phyloP scores from a whole-genome alignment of 2,329 filamentous ascomycete species.

The Penicillium freii region DNA sequence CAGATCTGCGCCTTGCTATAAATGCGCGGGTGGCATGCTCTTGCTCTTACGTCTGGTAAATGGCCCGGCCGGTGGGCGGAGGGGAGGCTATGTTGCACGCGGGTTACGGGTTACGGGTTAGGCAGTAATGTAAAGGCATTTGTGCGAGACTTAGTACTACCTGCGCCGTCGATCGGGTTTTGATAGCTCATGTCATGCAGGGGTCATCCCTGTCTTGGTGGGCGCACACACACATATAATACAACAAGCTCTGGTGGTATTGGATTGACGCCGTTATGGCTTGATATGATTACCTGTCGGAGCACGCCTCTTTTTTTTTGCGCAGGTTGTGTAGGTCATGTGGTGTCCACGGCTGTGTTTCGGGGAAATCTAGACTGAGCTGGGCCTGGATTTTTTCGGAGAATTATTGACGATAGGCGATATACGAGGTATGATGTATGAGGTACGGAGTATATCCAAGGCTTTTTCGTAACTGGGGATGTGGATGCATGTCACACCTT shows the following conservation, averaged over 20 bases:
- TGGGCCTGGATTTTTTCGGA: neutral
- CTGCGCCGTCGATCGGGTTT: neutral
- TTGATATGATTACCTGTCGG: neutral
- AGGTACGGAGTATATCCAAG: neutral
- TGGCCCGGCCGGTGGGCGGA: neutral
- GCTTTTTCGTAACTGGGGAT: neutral
- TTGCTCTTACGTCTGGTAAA: neutral
- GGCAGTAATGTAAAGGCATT: neutral
- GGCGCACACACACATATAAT: neutral
- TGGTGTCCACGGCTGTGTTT: neutral
- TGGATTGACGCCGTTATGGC: neutral
- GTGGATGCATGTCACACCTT: neutral
- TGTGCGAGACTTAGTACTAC: constrained; percentile 1
- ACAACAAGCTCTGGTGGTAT: neutral
- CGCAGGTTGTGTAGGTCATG: constrained; percentile 7
- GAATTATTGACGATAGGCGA: neutral
- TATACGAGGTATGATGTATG: neutral
- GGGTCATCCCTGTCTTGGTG: neutral
- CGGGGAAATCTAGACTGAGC: neutral
- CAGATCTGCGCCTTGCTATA: neutral
- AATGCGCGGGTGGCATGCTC: neutral
- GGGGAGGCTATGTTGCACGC: neutral
- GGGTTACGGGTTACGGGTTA: neutral
- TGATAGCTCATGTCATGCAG: neutral
- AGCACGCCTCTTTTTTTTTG: neutral